Conservation (phyloP, 2,329 filamentous ascomycete species). For the Fusarium gaditjirri region DNA sequence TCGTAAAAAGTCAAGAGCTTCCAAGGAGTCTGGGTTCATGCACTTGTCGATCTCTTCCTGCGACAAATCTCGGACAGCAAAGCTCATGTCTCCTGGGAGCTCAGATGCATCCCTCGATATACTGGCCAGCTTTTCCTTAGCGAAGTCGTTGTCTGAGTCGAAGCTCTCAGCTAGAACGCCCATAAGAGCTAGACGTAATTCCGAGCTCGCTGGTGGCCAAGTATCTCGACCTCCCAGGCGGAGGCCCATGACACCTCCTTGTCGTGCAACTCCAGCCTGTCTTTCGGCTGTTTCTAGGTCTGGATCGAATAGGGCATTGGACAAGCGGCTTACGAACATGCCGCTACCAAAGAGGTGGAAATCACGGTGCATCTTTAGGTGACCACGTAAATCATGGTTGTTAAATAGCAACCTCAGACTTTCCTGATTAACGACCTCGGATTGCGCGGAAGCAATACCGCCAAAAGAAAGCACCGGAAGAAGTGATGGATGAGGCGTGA, state of each 20-base stretch:
- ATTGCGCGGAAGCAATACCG: slow-evolving; percentile 78
- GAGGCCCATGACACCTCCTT: slow-evolving; percentile 80
- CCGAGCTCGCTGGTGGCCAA: slow-evolving; percentile 95
- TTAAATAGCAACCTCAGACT: slow-evolving; percentile 81
- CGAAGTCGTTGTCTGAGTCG: slow-evolving; percentile 43
- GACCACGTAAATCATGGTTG: slow-evolving; percentile 74
- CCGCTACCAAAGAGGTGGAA: slow-evolving; percentile 90
- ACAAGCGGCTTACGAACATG: slow-evolving; percentile 81
- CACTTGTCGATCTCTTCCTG: slow-evolving; percentile 83
- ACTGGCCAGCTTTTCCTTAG: slow-evolving; percentile 41
- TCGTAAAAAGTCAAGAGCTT: slow-evolving; percentile 92
- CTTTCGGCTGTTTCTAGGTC: slow-evolving; percentile 83
- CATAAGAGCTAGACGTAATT: slow-evolving; percentile 89
- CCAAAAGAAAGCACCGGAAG: slow-evolving; percentile 78
- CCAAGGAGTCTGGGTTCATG: slow-evolving; percentile 82
- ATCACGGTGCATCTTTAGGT: slow-evolving; percentile 78
- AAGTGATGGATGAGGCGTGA: slow-evolving; percentile 67
- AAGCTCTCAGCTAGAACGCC: slow-evolving; percentile 85
- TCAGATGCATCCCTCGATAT: slow-evolving; percentile 47
- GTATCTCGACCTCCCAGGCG: slow-evolving; percentile 82
- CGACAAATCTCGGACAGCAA: slow-evolving; percentile 84
- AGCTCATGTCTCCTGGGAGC: slow-evolving; percentile 78
- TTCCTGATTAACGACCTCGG: slow-evolving; percentile 79
- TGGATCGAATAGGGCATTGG: slow-evolving; percentile 85
- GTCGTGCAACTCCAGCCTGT: slow-evolving; percentile 73